Conservation (phyloP, 148 eudicot species). For the Cornus florida region DNA sequence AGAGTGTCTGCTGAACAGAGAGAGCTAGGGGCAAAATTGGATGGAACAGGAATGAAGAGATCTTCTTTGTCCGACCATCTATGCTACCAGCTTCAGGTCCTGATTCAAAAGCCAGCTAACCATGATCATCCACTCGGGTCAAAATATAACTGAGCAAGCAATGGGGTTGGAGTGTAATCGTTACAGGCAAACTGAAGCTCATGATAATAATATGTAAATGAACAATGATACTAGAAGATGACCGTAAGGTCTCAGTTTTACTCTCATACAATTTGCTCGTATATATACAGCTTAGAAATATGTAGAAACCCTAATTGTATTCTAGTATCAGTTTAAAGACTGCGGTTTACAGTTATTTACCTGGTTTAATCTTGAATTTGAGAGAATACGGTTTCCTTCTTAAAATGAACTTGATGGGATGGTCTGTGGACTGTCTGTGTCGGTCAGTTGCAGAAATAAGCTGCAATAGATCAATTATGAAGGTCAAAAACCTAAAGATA, state of each 20-base stretch:
- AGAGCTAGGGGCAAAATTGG: conserved; percentile 84
- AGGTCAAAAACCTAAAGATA: background rate
- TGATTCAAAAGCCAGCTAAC: conserved; percentile 20
- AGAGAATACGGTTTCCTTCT: conserved; percentile 80
- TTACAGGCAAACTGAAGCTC: background rate
- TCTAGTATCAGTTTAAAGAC: too few species aligned
- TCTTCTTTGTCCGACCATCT: conserved; percentile 73
- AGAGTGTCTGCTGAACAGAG: conserved; percentile 84
- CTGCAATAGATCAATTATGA: conserved; percentile 42
- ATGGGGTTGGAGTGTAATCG: background rate
- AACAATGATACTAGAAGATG: background rate
- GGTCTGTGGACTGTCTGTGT: conserved; percentile 90
- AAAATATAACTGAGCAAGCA: background rate
- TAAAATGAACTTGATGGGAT: conserved; percentile 86
- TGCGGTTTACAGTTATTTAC: conserved; percentile 24
- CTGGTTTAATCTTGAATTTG: conserved; percentile 91
- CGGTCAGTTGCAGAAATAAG: conserved; percentile 92
- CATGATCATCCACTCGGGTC: conserved; percentile 4
- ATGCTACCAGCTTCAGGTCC: conserved; percentile 85
- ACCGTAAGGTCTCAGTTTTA: background rate
- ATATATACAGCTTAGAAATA: too few species aligned
- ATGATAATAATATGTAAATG: background rate
- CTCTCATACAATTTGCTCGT: too few species aligned
- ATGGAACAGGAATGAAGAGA: conserved; percentile 86
- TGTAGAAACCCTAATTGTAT: background rate